Evolutionary conservation across 306 rosid species (phyloP).

Genomic region (Vigna radiata): DNA sequence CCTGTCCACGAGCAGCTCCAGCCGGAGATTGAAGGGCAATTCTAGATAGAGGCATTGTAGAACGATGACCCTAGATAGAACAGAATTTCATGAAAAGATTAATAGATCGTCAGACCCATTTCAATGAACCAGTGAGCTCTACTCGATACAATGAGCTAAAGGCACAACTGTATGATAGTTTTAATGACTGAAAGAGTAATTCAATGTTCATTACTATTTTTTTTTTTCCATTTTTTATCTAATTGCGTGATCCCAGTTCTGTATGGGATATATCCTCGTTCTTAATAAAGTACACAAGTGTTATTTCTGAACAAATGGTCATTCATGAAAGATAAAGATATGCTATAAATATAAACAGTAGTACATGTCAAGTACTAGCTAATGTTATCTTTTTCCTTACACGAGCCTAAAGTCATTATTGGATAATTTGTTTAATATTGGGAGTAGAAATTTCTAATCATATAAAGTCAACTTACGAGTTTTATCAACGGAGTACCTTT

Average conservation of each 20-base stretch:
- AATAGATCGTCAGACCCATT: constrained; percentile 33
- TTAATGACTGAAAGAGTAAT: constrained; percentile 22
- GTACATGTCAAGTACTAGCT: constrained; percentile 2
- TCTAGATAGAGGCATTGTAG: constrained; percentile 87
- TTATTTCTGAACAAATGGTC: constrained; percentile 1
- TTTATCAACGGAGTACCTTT: constrained; percentile 62
- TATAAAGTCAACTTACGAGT: constrained; percentile 9
- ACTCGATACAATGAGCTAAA: constrained; percentile 10
- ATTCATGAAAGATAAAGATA: constrained; percentile 21
- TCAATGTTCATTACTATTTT: neutral
- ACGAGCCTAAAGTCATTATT: constrained; percentile 5
- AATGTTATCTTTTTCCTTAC: constrained; percentile 5
- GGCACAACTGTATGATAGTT: neutral
- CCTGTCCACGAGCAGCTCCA: constrained; percentile 99
- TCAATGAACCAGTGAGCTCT: constrained; percentile 29
- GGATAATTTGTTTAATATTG: constrained; percentile 28
- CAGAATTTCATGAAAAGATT: constrained; percentile 30
- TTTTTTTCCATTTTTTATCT: neutral
- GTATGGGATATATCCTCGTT: neutral
- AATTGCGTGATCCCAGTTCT: neutral
- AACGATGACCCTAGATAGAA: constrained; percentile 71
- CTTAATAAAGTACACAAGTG: constrained; percentile 7
- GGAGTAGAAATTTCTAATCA: constrained; percentile 24
- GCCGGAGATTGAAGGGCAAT: constrained; percentile 83
- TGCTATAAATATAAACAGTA: constrained; percentile 3